These are phyloP conservation scores for Hevea brasiliensis DNA, from an alignment of 345 rosid species.

Conservation along the genomic window DNA sequence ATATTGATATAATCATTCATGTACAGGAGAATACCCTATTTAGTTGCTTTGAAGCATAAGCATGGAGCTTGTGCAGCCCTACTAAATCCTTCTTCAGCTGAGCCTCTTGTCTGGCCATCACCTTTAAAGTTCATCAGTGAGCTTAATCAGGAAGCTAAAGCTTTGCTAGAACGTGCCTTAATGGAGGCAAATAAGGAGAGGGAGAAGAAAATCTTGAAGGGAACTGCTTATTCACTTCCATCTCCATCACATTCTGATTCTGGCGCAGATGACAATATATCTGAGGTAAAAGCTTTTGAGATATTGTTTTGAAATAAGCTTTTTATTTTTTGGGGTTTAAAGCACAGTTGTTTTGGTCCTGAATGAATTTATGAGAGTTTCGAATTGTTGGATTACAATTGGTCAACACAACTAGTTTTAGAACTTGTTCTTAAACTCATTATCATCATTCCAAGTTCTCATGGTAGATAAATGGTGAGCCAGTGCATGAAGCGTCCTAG, in stretches of 20 bases:
- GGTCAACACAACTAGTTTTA: too few relatives aligned
- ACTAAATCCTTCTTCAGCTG: slow-evolving; percentile 88
- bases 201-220: slow-evolving; percentile 79
- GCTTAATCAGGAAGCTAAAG: slow-evolving; percentile 80
- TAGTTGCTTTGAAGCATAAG: slow-evolving; percentile 74
- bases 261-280: slow-evolving; percentile 65
- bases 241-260: slow-evolving; percentile 69
- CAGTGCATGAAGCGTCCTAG: too few relatives aligned
- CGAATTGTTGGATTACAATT: too few relatives aligned
- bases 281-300: slow-evolving; percentile 57
- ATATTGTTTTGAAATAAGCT: not conserved
- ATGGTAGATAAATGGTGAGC: too few relatives aligned
- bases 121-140: slow-evolving; percentile 96
- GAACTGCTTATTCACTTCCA: slow-evolving; percentile 54
- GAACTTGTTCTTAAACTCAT: too few relatives aligned
- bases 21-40: slow-evolving; percentile 82
- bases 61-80: slow-evolving; percentile 89
- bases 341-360: too few relatives aligned
- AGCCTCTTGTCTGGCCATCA: slow-evolving; percentile 97
- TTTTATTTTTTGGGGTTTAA: too few relatives aligned
- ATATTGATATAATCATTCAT: slow-evolving; percentile 3
- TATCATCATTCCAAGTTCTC: too few relatives aligned
- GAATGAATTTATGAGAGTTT: too few relatives aligned
- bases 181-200: slow-evolving; percentile 87
- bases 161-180: slow-evolving; percentile 72